phyloP scores from a whole-genome alignment of 78 protist species.

The Dictyostelium brefeldianum region DNA sequence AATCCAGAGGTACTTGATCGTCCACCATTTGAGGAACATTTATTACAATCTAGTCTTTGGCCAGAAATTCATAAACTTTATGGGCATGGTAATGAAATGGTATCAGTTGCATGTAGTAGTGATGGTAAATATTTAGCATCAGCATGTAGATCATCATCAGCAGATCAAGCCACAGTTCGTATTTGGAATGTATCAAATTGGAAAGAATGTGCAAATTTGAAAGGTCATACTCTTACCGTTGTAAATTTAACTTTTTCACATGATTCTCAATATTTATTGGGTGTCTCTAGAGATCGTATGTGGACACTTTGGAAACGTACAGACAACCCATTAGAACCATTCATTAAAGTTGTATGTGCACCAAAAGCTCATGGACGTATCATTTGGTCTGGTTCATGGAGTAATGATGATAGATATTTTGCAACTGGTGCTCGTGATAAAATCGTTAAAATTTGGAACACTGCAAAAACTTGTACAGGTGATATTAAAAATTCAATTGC shows the following conservation, averaged over 20 bases:
- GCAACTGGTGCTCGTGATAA: slow-evolving; percentile 87
- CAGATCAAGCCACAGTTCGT: slow-evolving; percentile 79
- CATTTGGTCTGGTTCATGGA: slow-evolving; percentile 83
- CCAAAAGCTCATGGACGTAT: slow-evolving; percentile 84
- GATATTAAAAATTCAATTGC: slow-evolving; percentile 18
- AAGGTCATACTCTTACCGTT: slow-evolving; percentile 78
- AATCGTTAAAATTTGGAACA: slow-evolving; percentile 43
- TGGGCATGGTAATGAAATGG: slow-evolving; percentile 83
- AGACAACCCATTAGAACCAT: slow-evolving; percentile 17
- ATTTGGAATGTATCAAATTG: slow-evolving; percentile 76
- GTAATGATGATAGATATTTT: slow-evolving; percentile 59
- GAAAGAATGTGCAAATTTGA: slow-evolving; percentile 68
- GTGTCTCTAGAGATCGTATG: slow-evolving; percentile 78
- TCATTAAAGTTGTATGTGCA: slow-evolving; percentile 12
- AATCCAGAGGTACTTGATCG: slow-evolving; percentile 49
- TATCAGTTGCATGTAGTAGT: slow-evolving; percentile 53
- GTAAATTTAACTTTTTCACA: slow-evolving; percentile 78
- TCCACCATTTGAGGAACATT: slow-evolving; percentile 87
- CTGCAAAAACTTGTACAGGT: neutral
- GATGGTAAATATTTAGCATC: slow-evolving; percentile 79
- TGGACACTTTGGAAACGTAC: slow-evolving; percentile 63
- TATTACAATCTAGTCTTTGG: slow-evolving; percentile 81
- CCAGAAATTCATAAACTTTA: slow-evolving; percentile 82
- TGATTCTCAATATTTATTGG: slow-evolving; percentile 37
- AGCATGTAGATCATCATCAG: slow-evolving; percentile 60